These are phyloP conservation scores for Gracilaria gracilis DNA, from an alignment of 23 red algal genomes.

Conservation along the genomic window DNA sequence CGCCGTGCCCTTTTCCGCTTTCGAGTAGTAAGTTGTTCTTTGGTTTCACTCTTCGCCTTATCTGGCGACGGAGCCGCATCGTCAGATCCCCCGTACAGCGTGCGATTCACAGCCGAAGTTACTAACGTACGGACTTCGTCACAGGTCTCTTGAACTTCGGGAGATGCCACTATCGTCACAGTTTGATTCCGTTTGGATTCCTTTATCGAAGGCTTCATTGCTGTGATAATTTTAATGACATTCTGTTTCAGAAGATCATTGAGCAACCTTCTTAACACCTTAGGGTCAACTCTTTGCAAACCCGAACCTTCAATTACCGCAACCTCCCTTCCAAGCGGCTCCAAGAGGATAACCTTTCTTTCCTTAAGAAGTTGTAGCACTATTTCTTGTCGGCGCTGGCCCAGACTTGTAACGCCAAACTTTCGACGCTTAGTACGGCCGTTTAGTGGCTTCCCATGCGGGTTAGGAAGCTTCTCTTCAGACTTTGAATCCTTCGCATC, in stretches of 20 bases:
- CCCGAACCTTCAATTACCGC: constrained; percentile 34
- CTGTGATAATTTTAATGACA: constrained; percentile 49
- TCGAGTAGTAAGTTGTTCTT: constrained; percentile 10
- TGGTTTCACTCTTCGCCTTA: not conserved
- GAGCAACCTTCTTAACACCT: constrained; percentile 51
- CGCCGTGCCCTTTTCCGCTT: not conserved
- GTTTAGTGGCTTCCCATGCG: not conserved
- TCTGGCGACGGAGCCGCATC: not conserved
- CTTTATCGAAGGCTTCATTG: constrained; percentile 54
- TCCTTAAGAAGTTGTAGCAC: constrained; percentile 45
- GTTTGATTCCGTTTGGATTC: constrained; percentile 52
- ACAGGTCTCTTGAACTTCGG: constrained; percentile 18
- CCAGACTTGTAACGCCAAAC: constrained; percentile 44
- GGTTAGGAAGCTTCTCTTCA: not conserved
- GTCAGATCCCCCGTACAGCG: constrained; percentile 1
- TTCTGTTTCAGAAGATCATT: constrained; percentile 55
- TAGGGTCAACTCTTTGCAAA: constrained; percentile 52
- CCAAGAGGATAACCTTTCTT: constrained; percentile 39
- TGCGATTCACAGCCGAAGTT: constrained; percentile 21
- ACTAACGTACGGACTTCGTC: constrained; percentile 31
- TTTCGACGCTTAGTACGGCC: constrained; percentile 24
- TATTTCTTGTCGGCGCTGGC: constrained; percentile 51
- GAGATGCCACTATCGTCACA: constrained; percentile 38
- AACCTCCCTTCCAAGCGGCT: constrained; percentile 49
- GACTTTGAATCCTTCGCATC: not conserved